These are phyloP conservation scores for Carex sylvatica DNA, from an alignment of 202 grass and related monocot species.

Conservation along the genomic window DNA sequence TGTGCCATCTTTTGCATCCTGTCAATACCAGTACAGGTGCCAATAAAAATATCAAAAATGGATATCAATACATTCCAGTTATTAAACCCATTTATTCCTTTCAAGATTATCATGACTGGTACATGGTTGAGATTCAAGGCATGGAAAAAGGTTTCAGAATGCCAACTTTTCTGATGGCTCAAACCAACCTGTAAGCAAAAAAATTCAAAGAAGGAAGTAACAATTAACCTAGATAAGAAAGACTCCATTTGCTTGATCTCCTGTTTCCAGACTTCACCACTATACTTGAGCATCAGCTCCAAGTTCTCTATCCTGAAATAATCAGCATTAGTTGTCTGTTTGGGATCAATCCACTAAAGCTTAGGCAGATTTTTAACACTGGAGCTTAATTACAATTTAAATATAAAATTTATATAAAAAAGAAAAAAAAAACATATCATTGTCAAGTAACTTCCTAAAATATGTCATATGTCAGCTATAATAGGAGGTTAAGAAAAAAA, in stretches of 20 bases:
- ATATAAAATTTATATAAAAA: background rate
- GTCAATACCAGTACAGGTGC: background rate
- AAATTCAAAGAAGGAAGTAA: background rate
- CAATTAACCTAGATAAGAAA: conserved; percentile 85
- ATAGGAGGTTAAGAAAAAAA: background rate
- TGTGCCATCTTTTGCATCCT: conserved; percentile 81
- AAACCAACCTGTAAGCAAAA: background rate
- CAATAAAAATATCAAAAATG: conserved; percentile 1
- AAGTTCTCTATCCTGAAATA: conserved; percentile 94
- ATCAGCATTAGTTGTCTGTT: conserved; percentile 7
- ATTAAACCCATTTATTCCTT: background rate
- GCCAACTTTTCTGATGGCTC: background rate
- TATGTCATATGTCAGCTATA: background rate
- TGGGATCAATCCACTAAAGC: background rate
- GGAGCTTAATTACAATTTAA: background rate
- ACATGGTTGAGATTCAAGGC: background rate
- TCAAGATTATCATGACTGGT: background rate
- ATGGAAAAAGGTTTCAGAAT: background rate
- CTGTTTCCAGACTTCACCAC: conserved; percentile 92
- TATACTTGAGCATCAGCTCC: conserved; percentile 82
- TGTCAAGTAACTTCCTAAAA: background rate
- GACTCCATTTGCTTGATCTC: conserved; percentile 87
- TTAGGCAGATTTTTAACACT: background rate
- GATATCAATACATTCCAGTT: background rate
- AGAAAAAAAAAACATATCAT: background rate